Conservation (phyloP, 352 stramenopile species). For the Phytophthora capsici region DNA sequence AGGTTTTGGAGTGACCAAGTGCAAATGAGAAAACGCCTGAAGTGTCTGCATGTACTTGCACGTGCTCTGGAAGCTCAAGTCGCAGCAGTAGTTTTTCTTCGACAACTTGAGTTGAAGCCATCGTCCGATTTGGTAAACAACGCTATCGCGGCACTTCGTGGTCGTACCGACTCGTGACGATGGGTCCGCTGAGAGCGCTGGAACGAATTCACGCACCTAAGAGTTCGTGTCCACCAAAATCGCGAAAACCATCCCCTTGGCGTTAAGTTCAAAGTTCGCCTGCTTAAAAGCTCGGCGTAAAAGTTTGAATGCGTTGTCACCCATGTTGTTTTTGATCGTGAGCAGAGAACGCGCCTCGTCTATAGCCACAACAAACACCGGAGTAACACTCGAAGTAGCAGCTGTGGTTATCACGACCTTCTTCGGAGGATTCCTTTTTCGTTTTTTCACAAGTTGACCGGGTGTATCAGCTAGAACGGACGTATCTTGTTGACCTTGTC, state of each 20-base stretch:
- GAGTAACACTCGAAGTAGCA: not conserved
- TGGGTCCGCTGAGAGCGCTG: not conserved
- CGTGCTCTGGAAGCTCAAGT: too few species aligned
- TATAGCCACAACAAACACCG: not conserved
- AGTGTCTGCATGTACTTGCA: too few species aligned
- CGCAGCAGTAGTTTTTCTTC: too few species aligned
- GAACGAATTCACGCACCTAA: slow-evolving; percentile 6
- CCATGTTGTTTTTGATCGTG: not conserved
- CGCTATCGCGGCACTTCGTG: too few species aligned
- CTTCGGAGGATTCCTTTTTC: not conserved
- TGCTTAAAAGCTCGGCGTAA: not conserved
- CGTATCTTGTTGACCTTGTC: too few species aligned
- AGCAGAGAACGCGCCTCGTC: not conserved
- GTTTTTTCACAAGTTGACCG: not conserved
- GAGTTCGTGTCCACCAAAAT: slow-evolving; percentile 28
- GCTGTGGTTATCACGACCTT: too few species aligned
- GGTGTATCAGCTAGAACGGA: not conserved
- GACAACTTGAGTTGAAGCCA: too few species aligned
- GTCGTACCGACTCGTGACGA: not conserved
- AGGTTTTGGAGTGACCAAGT: too few species aligned
- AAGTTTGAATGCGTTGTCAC: not conserved
- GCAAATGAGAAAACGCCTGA: too few species aligned
- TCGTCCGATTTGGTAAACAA: too few species aligned
- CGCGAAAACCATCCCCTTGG: slow-evolving; percentile 44
- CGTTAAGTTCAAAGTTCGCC: not conserved